Percentiles rank a stretch among this genome's conserved stretches.
These are phyloP conservation scores for Verbascum thapsus DNA, from an alignment of 257 asterid genomes.

Conservation along the genomic window DNA sequence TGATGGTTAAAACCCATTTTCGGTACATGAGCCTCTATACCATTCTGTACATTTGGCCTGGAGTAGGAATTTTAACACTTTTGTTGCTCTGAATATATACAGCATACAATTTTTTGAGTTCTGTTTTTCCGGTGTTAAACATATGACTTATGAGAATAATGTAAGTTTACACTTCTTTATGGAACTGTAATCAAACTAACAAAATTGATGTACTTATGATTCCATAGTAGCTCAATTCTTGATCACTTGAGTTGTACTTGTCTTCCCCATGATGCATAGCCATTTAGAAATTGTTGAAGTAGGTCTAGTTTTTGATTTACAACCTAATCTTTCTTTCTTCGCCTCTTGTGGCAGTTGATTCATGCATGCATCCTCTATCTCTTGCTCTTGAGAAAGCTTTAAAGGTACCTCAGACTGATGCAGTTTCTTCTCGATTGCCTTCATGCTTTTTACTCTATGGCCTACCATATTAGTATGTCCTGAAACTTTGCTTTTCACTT, in stretches of 20 bases:
- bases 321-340: constrained; percentile 27
- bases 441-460: constrained; percentile 27
- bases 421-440: constrained; percentile 14
- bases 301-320: neutral
- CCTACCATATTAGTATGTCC: constrained; percentile 24
- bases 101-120: constrained; percentile 1
- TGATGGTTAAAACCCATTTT: neutral
- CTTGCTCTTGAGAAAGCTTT: constrained; percentile 84
- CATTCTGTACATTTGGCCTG: neutral
- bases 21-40: neutral
- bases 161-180: neutral
- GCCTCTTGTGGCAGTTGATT: constrained; percentile 50
- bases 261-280: neutral
- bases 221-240: neutral
- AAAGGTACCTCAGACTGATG: constrained; percentile 52
- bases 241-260: constrained; percentile 15
- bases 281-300: neutral
- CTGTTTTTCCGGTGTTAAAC: neutral
- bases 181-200: neutral
- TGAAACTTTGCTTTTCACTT: constrained; percentile 29
- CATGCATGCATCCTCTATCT: constrained; percentile 47
- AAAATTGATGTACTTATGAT: neutral
- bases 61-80: constrained; percentile 4
- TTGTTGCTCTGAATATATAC: neutral
- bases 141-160: neutral